Evolutionary conservation across 192 early-diverging fungal species (phyloP).

Genomic region (Pecoramyces ruminantium): DNA sequence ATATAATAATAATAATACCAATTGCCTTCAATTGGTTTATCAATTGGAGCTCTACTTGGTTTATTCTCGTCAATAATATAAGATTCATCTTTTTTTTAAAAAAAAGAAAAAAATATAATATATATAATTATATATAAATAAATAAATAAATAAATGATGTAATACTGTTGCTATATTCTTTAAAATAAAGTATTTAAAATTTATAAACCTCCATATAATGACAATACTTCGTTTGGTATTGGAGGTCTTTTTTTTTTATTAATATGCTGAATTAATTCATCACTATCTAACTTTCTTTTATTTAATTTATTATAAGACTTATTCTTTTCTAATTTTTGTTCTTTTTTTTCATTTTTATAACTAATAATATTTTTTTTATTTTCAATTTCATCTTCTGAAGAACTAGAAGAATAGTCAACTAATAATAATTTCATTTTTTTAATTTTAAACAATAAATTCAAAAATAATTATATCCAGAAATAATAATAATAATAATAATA

Average conservation of each 20-base stretch:
- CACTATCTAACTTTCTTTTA: not conserved
- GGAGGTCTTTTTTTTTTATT: not conserved
- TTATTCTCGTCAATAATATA: not conserved
- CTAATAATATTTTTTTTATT: not conserved
- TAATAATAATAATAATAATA: too few relatives aligned
- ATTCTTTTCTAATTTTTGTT: too few relatives aligned
- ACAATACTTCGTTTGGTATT: not conserved
- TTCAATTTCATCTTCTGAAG: not conserved
- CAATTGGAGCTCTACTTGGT: not conserved
- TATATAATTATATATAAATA: too few relatives aligned
- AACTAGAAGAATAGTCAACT: not conserved
- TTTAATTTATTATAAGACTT: too few relatives aligned
- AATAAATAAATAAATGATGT: too few relatives aligned
- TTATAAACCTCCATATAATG: not conserved
- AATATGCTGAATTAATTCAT: too few relatives aligned
- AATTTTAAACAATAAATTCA: too few relatives aligned
- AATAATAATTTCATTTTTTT: not conserved
- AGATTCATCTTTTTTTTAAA: not conserved
- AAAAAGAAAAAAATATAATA: too few relatives aligned
- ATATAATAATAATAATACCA: not conserved
- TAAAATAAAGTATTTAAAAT: too few relatives aligned
- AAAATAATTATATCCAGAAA: too few relatives aligned
- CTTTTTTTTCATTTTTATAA: not conserved
- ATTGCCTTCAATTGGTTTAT: not conserved
- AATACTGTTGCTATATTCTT: too few relatives aligned